Conservation (phyloP, 192 early-diverging fungal species). For the Coemansia biformis region DNA sequence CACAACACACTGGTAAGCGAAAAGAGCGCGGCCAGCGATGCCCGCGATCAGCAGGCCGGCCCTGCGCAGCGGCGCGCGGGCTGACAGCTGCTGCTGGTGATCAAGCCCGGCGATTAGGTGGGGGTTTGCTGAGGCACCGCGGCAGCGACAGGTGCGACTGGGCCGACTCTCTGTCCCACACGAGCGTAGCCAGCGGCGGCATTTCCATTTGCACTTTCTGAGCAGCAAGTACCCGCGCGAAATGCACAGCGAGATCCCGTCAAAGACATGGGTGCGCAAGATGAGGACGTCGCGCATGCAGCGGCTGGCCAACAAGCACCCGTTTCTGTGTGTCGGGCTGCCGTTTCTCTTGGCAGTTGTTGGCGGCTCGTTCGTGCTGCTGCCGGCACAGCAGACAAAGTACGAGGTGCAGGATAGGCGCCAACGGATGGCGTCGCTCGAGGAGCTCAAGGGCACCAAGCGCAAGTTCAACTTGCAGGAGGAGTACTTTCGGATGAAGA, state of each 20-base stretch:
- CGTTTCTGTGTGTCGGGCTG: conserved; percentile 64
- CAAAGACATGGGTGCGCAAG: conserved; percentile 1
- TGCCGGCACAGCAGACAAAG: conserved; percentile 67
- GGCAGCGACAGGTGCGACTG: no score
- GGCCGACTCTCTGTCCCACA: no score
- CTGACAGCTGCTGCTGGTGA: no score
- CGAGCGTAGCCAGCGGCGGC: no score
- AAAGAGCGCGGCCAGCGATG: no score
- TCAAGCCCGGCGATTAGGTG: no score
- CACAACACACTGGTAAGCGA: no score
- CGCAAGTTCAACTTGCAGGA: conserved; percentile 64
- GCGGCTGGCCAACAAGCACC: conserved; percentile 43
- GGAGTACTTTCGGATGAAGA: conserved; percentile 58
- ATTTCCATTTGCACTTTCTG: no score
- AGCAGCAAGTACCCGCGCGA: background rate
- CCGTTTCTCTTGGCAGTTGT: conserved; percentile 67
- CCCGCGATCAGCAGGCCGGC: no score
- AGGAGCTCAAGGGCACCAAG: conserved; percentile 55
- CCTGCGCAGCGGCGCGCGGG: no score
- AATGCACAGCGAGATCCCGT: conserved; percentile 13
- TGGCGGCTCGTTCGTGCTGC: conserved; percentile 64
- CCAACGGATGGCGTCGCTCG: conserved; percentile 50
- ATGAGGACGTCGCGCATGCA: conserved; percentile 12
- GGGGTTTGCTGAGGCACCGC: no score
- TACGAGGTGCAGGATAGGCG: conserved; percentile 69